Percentiles rank a stretch among this genome's conserved stretches.
These are phyloP conservation scores for Acacia crassicarpa DNA, from an alignment of 306 rosid genomes.

Conservation along the genomic window DNA sequence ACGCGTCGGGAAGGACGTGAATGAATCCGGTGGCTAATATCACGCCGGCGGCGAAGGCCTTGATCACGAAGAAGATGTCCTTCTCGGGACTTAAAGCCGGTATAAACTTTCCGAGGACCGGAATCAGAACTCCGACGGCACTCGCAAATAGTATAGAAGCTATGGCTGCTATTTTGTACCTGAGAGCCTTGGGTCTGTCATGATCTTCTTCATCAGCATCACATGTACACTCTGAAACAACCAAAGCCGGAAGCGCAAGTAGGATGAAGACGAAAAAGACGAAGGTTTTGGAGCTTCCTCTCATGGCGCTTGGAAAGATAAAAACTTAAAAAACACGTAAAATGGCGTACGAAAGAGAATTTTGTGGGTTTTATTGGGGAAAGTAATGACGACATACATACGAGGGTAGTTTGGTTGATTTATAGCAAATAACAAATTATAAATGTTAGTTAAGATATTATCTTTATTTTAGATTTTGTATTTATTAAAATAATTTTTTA, in stretches of 20 bases:
- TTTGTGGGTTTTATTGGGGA: background rate
- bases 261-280: background rate
- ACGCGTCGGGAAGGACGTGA: constrained; percentile 54
- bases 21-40: constrained; percentile 77
- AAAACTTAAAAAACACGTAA: too few relatives aligned
- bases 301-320: background rate
- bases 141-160: constrained; percentile 55
- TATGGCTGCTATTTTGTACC: constrained; percentile 53
- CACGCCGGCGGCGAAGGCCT: constrained; percentile 83
- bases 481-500: too few relatives aligned
- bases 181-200: constrained; percentile 37
- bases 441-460: too few relatives aligned
- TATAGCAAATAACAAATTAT: background rate
- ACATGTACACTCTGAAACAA: constrained; percentile 29
- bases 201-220: constrained; percentile 3
- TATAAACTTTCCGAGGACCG: constrained; percentile 55
- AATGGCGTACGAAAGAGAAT: background rate
- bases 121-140: constrained; percentile 62
- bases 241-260: constrained; percentile 9
- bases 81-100: constrained; percentile 62
- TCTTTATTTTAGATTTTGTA: too few relatives aligned
- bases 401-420: background rate
- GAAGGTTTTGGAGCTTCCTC: background rate
- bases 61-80: constrained; percentile 55
- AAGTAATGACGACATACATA: background rate